These are phyloP conservation scores for Fusarium odoratissimum DNA, from an alignment of 2,329 filamentous ascomycete genomes.

Conservation along the genomic window DNA sequence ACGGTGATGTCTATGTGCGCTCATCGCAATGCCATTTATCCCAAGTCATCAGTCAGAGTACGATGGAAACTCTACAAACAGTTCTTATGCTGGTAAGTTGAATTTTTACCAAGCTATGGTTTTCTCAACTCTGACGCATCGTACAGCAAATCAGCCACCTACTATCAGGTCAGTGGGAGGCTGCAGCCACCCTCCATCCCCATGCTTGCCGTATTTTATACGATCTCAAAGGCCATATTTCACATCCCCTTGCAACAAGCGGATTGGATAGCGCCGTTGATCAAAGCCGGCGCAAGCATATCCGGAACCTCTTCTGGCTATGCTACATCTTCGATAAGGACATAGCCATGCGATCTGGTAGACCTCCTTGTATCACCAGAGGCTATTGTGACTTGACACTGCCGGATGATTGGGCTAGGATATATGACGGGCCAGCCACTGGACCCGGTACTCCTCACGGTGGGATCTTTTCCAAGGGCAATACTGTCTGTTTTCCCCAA, in stretches of 20 bases:
- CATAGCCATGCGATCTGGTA: neutral
- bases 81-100: neutral
- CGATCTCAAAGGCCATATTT: neutral
- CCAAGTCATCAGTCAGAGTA: fast-evolving
- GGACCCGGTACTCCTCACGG: too few species aligned
- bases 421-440: neutral
- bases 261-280: fast-evolving
- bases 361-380: neutral
- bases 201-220: neutral
- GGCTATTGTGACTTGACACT: neutral
- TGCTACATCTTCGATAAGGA: slow-evolving; percentile 1
- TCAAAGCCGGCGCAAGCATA: neutral
- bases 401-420: neutral
- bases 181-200: neutral
- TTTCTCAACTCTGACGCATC: neutral
- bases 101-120: fast-evolving
- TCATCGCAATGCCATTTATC: neutral
- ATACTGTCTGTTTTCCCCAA: neutral
- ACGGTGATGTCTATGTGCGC: neutral
- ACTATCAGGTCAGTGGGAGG: neutral
- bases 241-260: fast-evolving
- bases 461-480: fast-evolving
- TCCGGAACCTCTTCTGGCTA: neutral
- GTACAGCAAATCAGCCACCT: neutral
- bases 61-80: neutral